Evolutionary conservation across 2,329 filamentous ascomycete genomes (phyloP).

Genomic region (Apiospora malaysiana): DNA sequence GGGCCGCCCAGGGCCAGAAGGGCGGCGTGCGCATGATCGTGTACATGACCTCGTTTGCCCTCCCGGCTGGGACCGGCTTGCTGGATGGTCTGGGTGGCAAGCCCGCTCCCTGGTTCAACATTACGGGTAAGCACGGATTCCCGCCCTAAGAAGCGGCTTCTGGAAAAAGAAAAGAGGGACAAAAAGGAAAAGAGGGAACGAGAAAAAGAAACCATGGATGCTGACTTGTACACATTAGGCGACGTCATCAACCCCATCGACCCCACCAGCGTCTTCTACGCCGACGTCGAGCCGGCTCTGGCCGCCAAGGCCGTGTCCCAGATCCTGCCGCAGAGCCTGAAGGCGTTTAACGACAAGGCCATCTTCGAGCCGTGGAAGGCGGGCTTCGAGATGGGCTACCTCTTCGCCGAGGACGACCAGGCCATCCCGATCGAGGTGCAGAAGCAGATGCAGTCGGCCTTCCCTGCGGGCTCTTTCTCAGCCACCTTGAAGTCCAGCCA

Average conservation of each 20-base stretch:
- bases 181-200: no score
- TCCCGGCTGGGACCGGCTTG: constrained; percentile 30
- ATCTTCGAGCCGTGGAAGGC: constrained; percentile 31
- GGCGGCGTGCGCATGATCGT: constrained; percentile 42
- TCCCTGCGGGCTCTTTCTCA: constrained; percentile 25
- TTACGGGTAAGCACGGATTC: not conserved
- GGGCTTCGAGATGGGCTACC: constrained; percentile 29
- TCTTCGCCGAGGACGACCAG: constrained; percentile 30
- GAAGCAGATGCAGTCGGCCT: constrained; percentile 24
- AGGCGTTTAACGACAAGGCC: constrained; percentile 28
- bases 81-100: constrained; percentile 32
- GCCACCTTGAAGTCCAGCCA: constrained; percentile 26
- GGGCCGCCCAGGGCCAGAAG: constrained; percentile 37
- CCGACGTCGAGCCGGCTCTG: constrained; percentile 28
- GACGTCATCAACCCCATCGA: constrained; percentile 24
- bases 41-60: constrained; percentile 36
- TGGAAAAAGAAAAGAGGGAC: no score
- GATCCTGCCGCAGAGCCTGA: constrained; percentile 29
- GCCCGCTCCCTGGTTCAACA: not conserved
- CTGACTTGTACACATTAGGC: constrained; percentile 1
- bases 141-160: no score
- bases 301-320: constrained; percentile 23
- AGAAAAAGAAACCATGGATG: not conserved
- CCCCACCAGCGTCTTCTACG: constrained; percentile 29
- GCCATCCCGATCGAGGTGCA: constrained; percentile 27